Evolutionary conservation across 306 rosid genomes (phyloP), one percentile per base, ranked within the genome.

Genomic region (Casuarina equisetifolia): DNA sequence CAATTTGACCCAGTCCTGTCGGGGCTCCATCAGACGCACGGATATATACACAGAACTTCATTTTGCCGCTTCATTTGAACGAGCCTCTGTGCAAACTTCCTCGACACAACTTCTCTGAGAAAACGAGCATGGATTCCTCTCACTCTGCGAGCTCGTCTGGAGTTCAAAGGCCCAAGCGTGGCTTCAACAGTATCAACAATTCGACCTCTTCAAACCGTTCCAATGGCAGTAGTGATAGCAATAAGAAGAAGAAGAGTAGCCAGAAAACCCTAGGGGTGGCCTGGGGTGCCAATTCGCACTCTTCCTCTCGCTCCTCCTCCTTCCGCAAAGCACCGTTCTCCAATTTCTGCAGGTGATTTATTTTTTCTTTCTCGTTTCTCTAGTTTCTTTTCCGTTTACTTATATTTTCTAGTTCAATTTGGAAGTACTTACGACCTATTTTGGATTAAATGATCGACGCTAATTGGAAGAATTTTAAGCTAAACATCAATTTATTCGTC

Each of bases 201-300:
- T 81, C 90, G 16, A 40, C 80, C 11, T 86, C 88, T 53, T 84
- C 91, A 35, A 74, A 73, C 64, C 85, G 78, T 70, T 82, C 89
- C 73, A 70, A 69, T 38, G 62, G 46, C 42, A 48, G 32, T 32
- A 69, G 45, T 25, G 62, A 35, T 43, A 42, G 7, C 62, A 82
- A 82, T 79, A 86, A 84, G 70, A 79, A 80, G 61, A 82, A 63
- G 51, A 78, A 38, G 58, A 50, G 82, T 80, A 82, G 82, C 77
- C 92, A 92, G 92, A 89, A 89, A 92, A 88, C 93, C 90, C 90
- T 92, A 81, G 95, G 97, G 71, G 92, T 82, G 16, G 84, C 89
- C 59, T 89, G 97, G 97, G 93, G 97, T 74, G 76, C 97, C 62
- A 91, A 82, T 80, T 87, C 94, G 46, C 75, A 39, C 76, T 83